phyloP scores from a whole-genome alignment of 163 green algal genomes.

The Trebouxiophyceae sp. region DNA sequence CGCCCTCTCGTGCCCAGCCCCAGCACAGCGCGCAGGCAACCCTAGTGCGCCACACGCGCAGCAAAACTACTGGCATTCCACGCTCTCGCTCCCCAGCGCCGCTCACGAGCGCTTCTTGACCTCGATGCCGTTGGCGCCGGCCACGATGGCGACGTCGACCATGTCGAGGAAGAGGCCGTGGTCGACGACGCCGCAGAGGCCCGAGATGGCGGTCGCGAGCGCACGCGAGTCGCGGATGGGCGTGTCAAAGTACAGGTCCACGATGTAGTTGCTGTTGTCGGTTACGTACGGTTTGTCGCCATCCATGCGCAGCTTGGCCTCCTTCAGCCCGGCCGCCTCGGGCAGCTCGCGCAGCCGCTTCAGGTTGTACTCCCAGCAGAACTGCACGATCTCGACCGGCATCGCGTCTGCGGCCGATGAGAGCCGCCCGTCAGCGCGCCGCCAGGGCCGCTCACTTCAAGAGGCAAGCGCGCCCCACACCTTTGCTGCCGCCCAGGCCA shows the following conservation, averaged over 20 bases:
- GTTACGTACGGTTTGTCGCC: constrained; percentile 96
- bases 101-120: constrained; percentile 49
- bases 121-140: constrained; percentile 52
- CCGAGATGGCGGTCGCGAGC: constrained; percentile 71
- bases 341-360: constrained; percentile 56
- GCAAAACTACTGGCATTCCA: no score
- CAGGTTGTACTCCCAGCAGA: constrained; percentile 96
- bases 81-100: no score
- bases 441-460: no score
- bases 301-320: constrained; percentile 19
- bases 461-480: constrained; percentile 22
- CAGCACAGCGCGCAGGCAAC: no score
- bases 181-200: constrained; percentile 87
- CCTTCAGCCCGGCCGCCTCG: constrained; percentile 28
- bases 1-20: no score
- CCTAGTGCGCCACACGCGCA: no score
- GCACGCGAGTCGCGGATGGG: constrained; percentile 54
- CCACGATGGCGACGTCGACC: constrained; percentile 85
- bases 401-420: constrained; percentile 66
- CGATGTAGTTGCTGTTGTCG: constrained; percentile 99
- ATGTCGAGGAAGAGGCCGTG: constrained; percentile 92
- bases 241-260: constrained; percentile 95
- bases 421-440: not conserved
- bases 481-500: constrained; percentile 85
- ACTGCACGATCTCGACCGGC: constrained; percentile 99